A percentile compares a stretch with the other conserved stretches of the same genome.
Conservation (phyloP, 2,329 filamentous ascomycete genomes). For the Botrytis elliptica region DNA sequence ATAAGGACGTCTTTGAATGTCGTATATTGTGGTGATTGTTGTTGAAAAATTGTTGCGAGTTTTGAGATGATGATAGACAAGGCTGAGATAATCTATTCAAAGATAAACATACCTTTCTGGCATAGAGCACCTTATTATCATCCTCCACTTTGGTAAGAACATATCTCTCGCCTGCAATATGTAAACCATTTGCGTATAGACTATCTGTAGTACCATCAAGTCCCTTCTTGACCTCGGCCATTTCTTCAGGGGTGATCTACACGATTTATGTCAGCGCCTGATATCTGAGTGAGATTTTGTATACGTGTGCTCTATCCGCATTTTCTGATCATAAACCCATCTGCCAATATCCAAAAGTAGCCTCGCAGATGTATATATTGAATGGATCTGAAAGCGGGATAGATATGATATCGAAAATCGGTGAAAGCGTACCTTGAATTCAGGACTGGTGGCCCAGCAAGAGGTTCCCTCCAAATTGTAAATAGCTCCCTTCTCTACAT, state of each 20-base stretch:
- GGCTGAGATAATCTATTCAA: not conserved
- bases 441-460: constrained; percentile 69
- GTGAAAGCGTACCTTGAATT: constrained; percentile 51
- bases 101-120: constrained; percentile 68
- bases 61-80: not conserved
- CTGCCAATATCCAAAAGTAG: not conserved
- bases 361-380: not conserved
- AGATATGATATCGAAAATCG: not conserved
- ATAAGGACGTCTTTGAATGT: not conserved
- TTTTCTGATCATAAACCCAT: not conserved
- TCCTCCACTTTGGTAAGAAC: constrained; percentile 75
- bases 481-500: constrained; percentile 82
- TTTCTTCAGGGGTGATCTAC: constrained; percentile 58
- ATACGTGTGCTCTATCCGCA: not conserved
- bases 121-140: constrained; percentile 68
- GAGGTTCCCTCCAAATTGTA: constrained; percentile 78
- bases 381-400: not conserved
- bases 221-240: constrained; percentile 57
- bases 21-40: not conserved
- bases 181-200: constrained; percentile 70
- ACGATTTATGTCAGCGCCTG: constrained; percentile 9
- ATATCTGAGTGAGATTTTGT: not conserved
- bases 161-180: constrained; percentile 75
- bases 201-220: constrained; percentile 54
- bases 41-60: not conserved